Evolutionary conservation across 352 stramenopile genomes (phyloP).

Genomic region (Pythium monospermum): DNA sequence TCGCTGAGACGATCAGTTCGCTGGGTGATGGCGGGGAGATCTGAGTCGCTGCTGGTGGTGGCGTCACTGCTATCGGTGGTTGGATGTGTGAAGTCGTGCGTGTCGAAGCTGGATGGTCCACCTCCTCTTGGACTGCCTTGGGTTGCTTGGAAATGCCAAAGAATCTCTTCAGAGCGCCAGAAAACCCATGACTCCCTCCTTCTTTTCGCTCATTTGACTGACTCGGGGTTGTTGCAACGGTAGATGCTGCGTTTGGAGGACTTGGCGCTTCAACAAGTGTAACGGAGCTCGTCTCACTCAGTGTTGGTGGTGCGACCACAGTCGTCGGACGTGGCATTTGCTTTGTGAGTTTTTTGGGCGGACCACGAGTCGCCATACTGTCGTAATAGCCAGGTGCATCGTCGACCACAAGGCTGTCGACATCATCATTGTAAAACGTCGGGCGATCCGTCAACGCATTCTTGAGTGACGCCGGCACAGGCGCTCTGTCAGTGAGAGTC

Average conservation of each 20-base stretch:
- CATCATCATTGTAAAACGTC: slow-evolving; percentile 21
- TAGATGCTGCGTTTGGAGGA: neutral
- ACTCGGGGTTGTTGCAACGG: too few relatives aligned
- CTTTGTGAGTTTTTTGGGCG: too few relatives aligned
- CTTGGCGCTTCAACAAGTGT: slow-evolving; percentile 35
- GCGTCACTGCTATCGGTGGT: too few relatives aligned
- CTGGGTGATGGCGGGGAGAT: too few relatives aligned
- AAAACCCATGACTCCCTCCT: slow-evolving; percentile 26
- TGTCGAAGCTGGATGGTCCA: too few relatives aligned
- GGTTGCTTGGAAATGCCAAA: slow-evolving; percentile 41
- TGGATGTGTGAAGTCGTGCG: too few relatives aligned
- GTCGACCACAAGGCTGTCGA: slow-evolving; percentile 51
- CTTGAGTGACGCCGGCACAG: slow-evolving; percentile 2
- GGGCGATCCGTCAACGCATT: slow-evolving; percentile 3
- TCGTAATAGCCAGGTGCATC: slow-evolving; percentile 61
- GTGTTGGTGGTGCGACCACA: neutral
- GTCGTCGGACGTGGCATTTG: too few relatives aligned
- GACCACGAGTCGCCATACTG: too few relatives aligned
- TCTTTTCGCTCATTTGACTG: slow-evolving; percentile 5
- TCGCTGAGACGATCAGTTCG: too few relatives aligned
- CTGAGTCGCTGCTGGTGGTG: too few relatives aligned
- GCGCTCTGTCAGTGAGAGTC: neutral
- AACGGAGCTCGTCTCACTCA: neutral
- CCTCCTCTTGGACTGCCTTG: neutral
- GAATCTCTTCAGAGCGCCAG: slow-evolving; percentile 57